phyloP scores from a whole-genome alignment of 2,329 filamentous ascomycete genomes.

The Thielaviopsis euricoi region DNA sequence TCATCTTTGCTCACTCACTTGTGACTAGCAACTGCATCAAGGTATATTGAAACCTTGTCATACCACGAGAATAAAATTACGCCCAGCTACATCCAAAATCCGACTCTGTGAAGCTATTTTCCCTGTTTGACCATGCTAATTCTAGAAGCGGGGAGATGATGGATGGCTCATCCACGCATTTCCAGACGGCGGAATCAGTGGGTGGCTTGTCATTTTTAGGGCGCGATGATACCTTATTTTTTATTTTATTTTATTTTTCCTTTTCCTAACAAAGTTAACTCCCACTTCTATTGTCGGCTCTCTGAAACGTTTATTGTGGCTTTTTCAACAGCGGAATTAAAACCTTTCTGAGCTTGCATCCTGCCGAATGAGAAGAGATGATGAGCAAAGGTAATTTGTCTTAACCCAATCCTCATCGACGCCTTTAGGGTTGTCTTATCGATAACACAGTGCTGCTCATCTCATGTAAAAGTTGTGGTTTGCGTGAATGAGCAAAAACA shows the following conservation, averaged over 20 bases:
- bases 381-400: no score
- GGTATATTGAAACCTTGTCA: not conserved
- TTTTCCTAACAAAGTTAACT: not conserved
- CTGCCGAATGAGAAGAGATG: no score
- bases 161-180: not conserved
- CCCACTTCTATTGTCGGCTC: no score
- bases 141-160: not conserved
- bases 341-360: not conserved
- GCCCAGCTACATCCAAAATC: not conserved
- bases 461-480: not conserved
- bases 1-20: not conserved
- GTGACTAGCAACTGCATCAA: not conserved
- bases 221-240: not conserved
- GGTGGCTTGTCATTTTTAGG: not conserved
- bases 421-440: not conserved
- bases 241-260: not conserved
- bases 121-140: not conserved
- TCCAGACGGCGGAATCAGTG: not conserved
- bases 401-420: not conserved
- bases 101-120: not conserved
- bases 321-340: not conserved
- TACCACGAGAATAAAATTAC: not conserved
- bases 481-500: not conserved
- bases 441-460: not conserved
- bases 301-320: no score